Conservation (phyloP, 1,139 yeast species). For the Yamadazyma blattariae region DNA sequence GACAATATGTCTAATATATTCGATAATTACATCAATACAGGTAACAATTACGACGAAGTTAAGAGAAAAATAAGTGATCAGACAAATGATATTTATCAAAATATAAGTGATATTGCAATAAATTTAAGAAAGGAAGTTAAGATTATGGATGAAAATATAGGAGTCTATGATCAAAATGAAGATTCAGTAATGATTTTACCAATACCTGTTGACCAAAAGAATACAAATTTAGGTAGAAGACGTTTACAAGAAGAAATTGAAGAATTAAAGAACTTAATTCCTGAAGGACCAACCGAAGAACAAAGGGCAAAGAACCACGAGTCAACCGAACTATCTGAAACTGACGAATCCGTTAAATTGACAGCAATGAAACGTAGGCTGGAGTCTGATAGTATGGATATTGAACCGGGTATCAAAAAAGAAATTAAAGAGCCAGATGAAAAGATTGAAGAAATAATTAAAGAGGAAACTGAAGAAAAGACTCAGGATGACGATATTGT, state of each 20-base stretch:
- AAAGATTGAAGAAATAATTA: too few species aligned
- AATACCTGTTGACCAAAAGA: slow-evolving; percentile 59
- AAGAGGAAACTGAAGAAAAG: too few species aligned
- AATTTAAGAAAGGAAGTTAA: slow-evolving; percentile 56
- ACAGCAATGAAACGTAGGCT: background rate
- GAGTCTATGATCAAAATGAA: slow-evolving; percentile 41
- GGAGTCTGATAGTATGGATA: background rate
- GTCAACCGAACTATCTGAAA: too few species aligned
- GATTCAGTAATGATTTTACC: slow-evolving; percentile 57
- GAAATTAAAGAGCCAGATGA: slow-evolving; percentile 1
- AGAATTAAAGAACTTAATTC: slow-evolving; percentile 24
- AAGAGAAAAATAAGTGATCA: slow-evolving; percentile 26
- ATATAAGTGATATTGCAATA: slow-evolving; percentile 41
- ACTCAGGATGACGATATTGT: slow-evolving; percentile 2
- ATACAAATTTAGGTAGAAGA: slow-evolving; percentile 52
- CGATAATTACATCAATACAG: slow-evolving; percentile 32
- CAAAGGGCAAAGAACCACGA: slow-evolving; percentile 7
- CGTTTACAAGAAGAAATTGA: slow-evolving; percentile 40
- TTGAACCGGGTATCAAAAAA: too few species aligned
- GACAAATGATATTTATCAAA: slow-evolving; percentile 32
- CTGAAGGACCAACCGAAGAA: slow-evolving; percentile 13
- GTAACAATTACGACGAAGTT: slow-evolving; percentile 13
- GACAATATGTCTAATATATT: slow-evolving; percentile 39
- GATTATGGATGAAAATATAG: slow-evolving; percentile 55
- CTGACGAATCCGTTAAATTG: too few species aligned